A percentile compares a stretch with the other conserved stretches of the same genome.
phyloP scores from a whole-genome alignment of 495 filamentous ascomycete species.

The Clavariopsis aquatica region DNA sequence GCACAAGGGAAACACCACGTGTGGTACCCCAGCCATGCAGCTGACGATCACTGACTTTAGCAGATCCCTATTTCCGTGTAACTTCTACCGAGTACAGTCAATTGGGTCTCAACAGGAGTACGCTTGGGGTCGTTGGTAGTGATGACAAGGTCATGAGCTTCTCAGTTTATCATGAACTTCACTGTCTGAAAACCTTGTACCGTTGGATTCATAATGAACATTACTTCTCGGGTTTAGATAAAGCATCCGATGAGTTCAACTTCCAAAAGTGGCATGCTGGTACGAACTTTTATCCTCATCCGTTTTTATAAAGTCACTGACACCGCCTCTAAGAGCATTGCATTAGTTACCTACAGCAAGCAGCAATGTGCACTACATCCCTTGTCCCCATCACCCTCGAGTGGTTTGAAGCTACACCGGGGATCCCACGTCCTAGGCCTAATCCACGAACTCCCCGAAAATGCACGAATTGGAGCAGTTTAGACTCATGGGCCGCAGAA shows the following conservation, averaged over 20 bases:
- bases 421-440: not conserved
- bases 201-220: slow-evolving; percentile 20
- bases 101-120: slow-evolving; percentile 1
- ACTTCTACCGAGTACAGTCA: not conserved
- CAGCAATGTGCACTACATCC: slow-evolving; percentile 10
- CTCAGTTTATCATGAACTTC: slow-evolving; percentile 20
- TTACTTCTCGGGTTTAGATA: slow-evolving; percentile 5
- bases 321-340: slow-evolving; percentile 1
- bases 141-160: slow-evolving; percentile 9
- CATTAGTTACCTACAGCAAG: not conserved
- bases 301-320: not conserved
- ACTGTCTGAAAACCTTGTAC: slow-evolving; percentile 18
- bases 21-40: not conserved
- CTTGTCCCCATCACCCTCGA: slow-evolving; percentile 12
- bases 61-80: slow-evolving; percentile 14
- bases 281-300: not conserved
- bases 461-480: slow-evolving; percentile 12
- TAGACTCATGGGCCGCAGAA: slow-evolving; percentile 4
- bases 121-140: not conserved
- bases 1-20: not conserved
- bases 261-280: slow-evolving; percentile 15
- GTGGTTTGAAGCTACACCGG: not conserved
- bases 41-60: not conserved
- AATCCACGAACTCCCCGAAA: not conserved
- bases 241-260: slow-evolving; percentile 1